Evolutionary conservation across 129 eudicot species (phyloP), one percentile per base, ranked within the genome.

Genomic region (Centella asiatica): DNA sequence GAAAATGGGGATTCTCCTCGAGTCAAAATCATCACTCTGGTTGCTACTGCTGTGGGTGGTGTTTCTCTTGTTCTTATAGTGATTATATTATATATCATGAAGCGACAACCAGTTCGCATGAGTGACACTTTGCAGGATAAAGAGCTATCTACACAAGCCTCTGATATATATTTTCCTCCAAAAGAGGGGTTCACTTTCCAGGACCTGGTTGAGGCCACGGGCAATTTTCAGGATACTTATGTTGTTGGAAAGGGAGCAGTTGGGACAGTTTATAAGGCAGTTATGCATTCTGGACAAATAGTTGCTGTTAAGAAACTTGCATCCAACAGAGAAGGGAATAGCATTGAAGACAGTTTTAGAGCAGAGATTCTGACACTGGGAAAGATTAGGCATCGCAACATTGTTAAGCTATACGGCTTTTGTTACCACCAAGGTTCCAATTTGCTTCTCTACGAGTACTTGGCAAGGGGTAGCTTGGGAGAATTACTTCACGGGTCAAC

Each of bases 201-300:
- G 34, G 95, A 93, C 67, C 58, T 93, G 40, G 81, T 93, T 0
- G 89, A 80, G 49, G 99, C 96, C 22, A 93, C 99, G 5, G 56
- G 75, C 64, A 82, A 85, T 72, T 93, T 93, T 27, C 79, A 93
- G 34, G 95, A 88, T 19, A 76, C 80, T 63, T 88, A 71, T 61
- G 78, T 93, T 17, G 67, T 93, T 3, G 99, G 99, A 50, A 78
- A 81, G 60, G 99, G 99, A 57, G 99, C 93, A 6, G 95, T 76
- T 6, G 99, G 99, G 70, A 88, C 89, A 4, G 93, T 93, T 48
- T 93, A 93, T 49, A 93, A 88, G 81, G 99, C 99, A 5, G 96
- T 85, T 7, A 80, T 93, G 86, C 82, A 53, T n/a, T 74, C 96
- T 1, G 86, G 88, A 15, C 82, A 65, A 19, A 79, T 65, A 5